Base-by-base conservation (phyloP, 139 green algal species). In the Chlorella sp. region DNA sequence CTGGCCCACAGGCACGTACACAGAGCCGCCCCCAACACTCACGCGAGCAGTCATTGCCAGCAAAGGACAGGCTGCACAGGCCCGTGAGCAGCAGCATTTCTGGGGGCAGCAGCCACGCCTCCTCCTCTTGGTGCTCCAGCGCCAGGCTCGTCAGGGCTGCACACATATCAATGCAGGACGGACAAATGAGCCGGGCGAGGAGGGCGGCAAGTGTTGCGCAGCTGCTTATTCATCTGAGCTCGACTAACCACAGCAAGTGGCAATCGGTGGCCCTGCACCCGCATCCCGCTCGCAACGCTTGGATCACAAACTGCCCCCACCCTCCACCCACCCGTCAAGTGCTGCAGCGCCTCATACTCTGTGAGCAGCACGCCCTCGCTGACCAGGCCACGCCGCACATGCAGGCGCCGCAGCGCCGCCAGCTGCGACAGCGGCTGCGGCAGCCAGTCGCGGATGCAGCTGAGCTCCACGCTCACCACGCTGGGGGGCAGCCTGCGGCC, bases 21-120 rank as follows among this genome's bases (percentile, higher is more conserved):
- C 6, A n/a, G 18, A n/a, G 60, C 60, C 60, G 2, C 32, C 5
- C 21, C 15, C 21, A 36, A 28, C 44, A 60, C 78, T 74, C 78
- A 83, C 78, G 51, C 51, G 63, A 83, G 78, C 78, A 83, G 39
- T 74, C 63, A 63, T 74, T 83, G 78, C 78, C 78, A 20, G n/a
- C 28, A n/a, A 83, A 64, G n/a, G 78, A 83, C 62, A 83, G 78
- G 63, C 72, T 38, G n/a, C 63, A n/a, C 39, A 83, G 62, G n/a
- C n/a, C 17, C 17, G 63, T 83, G 63, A 83, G 78, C 63, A 20
- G 20, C 63, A 74, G 63, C 39, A 83, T 38, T 41, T 83, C 78
- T 4, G 63, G 39, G 6, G 78, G 78, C 28, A 65, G 78, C 41
- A 83, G 63, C 78, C 78, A 83, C 17, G 78, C 63, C 39, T 74